These are phyloP conservation scores for Carex sylvatica DNA, from an alignment of 202 grass and related monocot species.

Conservation along the genomic window DNA sequence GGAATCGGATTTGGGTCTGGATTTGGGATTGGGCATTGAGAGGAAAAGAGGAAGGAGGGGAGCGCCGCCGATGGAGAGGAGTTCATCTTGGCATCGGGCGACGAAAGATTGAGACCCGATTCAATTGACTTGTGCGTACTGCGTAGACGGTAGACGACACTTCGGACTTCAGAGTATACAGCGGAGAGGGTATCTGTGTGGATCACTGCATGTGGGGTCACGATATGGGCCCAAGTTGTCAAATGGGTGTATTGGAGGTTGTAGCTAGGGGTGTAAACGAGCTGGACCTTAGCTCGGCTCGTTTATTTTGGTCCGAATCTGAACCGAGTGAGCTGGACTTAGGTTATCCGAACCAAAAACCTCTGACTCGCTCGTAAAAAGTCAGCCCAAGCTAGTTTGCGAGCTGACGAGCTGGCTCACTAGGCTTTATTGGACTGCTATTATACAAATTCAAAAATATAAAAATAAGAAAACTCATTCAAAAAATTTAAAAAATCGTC, in stretches of 20 bases:
- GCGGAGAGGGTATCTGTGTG: neutral
- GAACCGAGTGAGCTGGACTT: no score
- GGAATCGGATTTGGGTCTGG: neutral
- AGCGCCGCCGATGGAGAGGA: conserved; percentile 12
- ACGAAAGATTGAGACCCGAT: neutral
- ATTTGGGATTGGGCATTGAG: conserved; percentile 12
- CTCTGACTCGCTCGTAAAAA: no score
- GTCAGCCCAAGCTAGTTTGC: no score
- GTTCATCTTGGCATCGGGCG: conserved; percentile 19
- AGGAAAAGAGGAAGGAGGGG: neutral
- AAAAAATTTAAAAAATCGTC: no score
- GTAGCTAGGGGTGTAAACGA: no score
- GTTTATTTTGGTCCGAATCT: no score
- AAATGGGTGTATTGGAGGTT: neutral
- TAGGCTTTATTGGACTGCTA: no score
- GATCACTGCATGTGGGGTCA: neutral
- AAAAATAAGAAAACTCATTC: no score
- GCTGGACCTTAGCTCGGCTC: no score
- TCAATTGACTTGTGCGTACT: neutral
- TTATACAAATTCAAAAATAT: no score
- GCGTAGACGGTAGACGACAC: neutral
- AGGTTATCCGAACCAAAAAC: no score
- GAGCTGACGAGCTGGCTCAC: no score
- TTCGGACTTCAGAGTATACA: neutral
- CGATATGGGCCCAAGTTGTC: neutral